These are phyloP conservation scores for Cryptosporidium baileyi DNA, from an alignment of 169 alveolate genomes.

Conservation along the genomic window DNA sequence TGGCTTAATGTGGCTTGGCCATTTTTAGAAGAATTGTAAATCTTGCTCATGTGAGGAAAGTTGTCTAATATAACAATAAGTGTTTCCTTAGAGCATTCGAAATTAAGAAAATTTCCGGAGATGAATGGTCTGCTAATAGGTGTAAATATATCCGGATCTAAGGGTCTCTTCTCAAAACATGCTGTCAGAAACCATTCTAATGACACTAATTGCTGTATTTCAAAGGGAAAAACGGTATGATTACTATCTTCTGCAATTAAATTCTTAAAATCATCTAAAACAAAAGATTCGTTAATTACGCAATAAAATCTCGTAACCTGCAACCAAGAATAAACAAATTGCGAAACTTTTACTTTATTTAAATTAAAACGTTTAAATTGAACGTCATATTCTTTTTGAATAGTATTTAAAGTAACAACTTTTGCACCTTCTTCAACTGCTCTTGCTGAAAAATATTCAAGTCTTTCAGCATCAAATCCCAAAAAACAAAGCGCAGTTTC, in stretches of 20 bases:
- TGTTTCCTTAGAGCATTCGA: neutral
- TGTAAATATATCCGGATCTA: constrained; percentile 60
- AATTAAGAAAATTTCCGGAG: too few relatives aligned
- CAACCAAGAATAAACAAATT: constrained; percentile 45
- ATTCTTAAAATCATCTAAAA: neutral
- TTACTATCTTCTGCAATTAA: neutral
- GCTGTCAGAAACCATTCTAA: constrained; percentile 61
- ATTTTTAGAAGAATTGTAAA: constrained; percentile 54
- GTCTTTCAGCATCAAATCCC: constrained; percentile 60
- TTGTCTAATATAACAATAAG: constrained; percentile 25
- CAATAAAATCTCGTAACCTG: constrained; percentile 48
- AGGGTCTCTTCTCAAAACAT: constrained; percentile 47
- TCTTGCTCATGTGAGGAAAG: constrained; percentile 57
- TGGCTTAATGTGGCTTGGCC: constrained; percentile 53
- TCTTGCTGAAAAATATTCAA: constrained; percentile 41
- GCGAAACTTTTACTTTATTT: neutral
- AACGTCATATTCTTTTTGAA: constrained; percentile 10
- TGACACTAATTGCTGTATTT: constrained; percentile 27
- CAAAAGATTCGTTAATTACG: neutral
- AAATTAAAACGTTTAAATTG: neutral
- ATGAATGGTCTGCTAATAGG: constrained; percentile 50
- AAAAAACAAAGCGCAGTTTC: constrained; percentile 56
- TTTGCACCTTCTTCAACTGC: constrained; percentile 66
- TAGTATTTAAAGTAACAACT: neutral
- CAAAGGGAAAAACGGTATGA: neutral